Conservation (phyloP, 164 flowering plant species). For the Malania oleifera region DNA sequence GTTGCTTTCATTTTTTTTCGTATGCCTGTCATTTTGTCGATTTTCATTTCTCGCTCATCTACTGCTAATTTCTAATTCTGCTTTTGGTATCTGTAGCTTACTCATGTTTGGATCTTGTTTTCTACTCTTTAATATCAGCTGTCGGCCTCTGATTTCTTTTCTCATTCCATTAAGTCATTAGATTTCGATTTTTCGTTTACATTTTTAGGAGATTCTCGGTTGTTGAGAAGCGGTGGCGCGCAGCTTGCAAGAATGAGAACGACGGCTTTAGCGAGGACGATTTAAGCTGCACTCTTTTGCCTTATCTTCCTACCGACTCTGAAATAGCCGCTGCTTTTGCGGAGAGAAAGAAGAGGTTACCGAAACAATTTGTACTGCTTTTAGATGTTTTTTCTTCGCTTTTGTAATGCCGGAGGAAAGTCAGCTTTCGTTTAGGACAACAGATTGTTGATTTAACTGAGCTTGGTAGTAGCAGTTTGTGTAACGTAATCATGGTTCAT, state of each 20-base stretch:
- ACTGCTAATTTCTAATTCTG: too few relatives aligned
- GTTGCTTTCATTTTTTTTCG: too few relatives aligned
- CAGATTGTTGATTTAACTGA: too few relatives aligned
- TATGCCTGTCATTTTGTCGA: too few relatives aligned
- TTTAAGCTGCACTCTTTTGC: constrained; percentile 13
- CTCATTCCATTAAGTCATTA: background rate
- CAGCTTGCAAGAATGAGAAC: constrained; percentile 51
- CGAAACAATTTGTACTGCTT: background rate
- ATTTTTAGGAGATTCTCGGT: constrained; percentile 81
- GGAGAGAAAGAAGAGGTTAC: constrained; percentile 65
- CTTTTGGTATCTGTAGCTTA: background rate
- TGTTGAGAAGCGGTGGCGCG: constrained; percentile 83
- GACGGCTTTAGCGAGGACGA: constrained; percentile 26
- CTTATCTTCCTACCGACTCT: constrained; percentile 59
- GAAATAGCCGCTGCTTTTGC: constrained; percentile 62
- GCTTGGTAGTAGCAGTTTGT: too few relatives aligned
- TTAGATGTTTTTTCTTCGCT: background rate
- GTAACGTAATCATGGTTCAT: too few relatives aligned
- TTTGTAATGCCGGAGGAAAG: too few relatives aligned
- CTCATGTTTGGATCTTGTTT: background rate
- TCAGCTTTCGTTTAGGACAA: too few relatives aligned
- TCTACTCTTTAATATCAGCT: background rate
- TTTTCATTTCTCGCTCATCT: too few relatives aligned
- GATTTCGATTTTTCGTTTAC: background rate
- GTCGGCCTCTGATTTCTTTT: background rate